Percentiles rank a stretch among this genome's conserved stretches.
Evolutionary conservation across 768 basidiomycete species (phyloP).

Genomic region (Stropharia rugosoannulata): DNA sequence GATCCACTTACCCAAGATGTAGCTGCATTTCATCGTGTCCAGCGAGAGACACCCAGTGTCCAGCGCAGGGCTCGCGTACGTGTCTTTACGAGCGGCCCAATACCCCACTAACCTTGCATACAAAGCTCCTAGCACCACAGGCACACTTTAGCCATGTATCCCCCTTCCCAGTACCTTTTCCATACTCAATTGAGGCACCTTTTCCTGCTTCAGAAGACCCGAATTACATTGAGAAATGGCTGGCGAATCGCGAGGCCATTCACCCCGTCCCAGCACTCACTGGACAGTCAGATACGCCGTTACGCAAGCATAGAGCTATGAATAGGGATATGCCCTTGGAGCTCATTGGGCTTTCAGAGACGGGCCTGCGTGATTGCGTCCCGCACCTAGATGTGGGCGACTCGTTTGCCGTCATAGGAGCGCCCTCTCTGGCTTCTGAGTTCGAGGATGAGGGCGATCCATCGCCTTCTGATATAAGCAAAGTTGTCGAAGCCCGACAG

Average conservation of each 20-base stretch:
- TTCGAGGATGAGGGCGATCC: conserved; percentile 34
- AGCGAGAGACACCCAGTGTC: conserved; percentile 54
- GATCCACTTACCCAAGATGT: conserved; percentile 57
- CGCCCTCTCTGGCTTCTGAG: conserved; percentile 49
- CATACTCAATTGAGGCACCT: conserved; percentile 69
- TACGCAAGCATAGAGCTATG: conserved; percentile 49
- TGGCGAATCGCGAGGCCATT: conserved; percentile 62
- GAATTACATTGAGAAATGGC: conserved; percentile 75
- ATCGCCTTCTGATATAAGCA: conserved; percentile 26
- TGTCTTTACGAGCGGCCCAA: neutral
- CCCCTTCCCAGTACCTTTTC: conserved; percentile 82
- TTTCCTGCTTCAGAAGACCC: conserved; percentile 45
- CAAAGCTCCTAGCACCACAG: conserved; percentile 43
- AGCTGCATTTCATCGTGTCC: conserved; percentile 49
- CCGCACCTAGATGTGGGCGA: conserved; percentile 90
- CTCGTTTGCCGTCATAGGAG: conserved; percentile 65
- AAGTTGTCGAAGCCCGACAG: conserved; percentile 49
- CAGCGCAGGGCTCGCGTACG: conserved; percentile 64
- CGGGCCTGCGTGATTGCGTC: conserved; percentile 70
- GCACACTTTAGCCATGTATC: conserved; percentile 82
- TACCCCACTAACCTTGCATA: neutral
- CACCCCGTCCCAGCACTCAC: conserved; percentile 23
- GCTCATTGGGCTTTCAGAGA: conserved; percentile 73
- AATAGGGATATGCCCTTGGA: conserved; percentile 50
- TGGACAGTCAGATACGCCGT: conserved; percentile 24